Evolutionary conservation across 306 rosid species (phyloP).

Genomic region (Medicago truncatula): MtrunA17r5.0-ANR NC_053043.1:12753501-12754000

Average conservation of each 20-base stretch:
- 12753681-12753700: conserved; percentile 40
- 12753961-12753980: too few species aligned
- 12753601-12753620: conserved; percentile 35
- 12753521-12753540: conserved; percentile 40
- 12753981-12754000: too few species aligned
- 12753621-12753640: conserved; percentile 41
- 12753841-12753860: background rate
- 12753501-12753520: background rate
- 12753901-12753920: too few species aligned
- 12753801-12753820: background rate
- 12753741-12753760: background rate
- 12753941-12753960: too few species aligned
- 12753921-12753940: too few species aligned
- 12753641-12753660: conserved; percentile 45
- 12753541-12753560: conserved; percentile 57
- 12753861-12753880: background rate
- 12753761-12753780: background rate
- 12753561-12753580: conserved; percentile 58
- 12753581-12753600: conserved; percentile 43
- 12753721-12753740: background rate
- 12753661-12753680: conserved; percentile 29
- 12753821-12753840: background rate
- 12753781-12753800: background rate
- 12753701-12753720: conserved; percentile 16
- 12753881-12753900: background rate